Evolutionary conservation across 306 rosid species (phyloP).

Genomic region (Dicorynia guianensis): DNA sequence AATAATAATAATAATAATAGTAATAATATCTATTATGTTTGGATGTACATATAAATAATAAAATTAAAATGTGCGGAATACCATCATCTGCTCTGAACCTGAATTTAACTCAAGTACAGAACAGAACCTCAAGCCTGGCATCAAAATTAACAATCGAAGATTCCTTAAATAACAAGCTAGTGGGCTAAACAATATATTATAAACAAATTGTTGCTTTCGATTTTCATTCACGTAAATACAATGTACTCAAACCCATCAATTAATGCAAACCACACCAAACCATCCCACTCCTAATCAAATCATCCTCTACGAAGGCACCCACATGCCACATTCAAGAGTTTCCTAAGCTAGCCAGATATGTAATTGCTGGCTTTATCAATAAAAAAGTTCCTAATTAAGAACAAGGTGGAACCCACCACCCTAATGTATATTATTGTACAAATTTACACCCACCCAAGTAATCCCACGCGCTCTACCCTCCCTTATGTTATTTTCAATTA

Average conservation of each 20-base stretch:
- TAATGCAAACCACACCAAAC: not conserved
- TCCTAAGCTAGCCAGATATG: conserved; percentile 22
- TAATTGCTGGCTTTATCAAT: conserved; percentile 31
- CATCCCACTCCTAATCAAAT: not conserved
- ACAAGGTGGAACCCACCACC: conserved; percentile 34
- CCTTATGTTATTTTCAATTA: not conserved
- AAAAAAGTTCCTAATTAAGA: conserved; percentile 2
- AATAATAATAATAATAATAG: too few relatives aligned
- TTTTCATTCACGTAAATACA: too few relatives aligned
- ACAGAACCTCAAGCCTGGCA: too few relatives aligned
- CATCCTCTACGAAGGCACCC: not conserved
- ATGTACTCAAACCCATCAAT: not conserved
- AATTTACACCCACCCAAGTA: not conserved
- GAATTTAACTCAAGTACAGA: too few relatives aligned
- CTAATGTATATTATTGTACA: conserved; percentile 21
- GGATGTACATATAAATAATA: too few relatives aligned
- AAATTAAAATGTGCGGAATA: too few relatives aligned
- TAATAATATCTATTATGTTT: too few relatives aligned
- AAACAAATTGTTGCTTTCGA: too few relatives aligned
- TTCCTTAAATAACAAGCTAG: too few relatives aligned
- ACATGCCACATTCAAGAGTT: conserved; percentile 9
- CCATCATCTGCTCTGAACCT: too few relatives aligned
- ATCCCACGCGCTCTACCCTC: conserved; percentile 5
- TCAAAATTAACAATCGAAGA: too few relatives aligned
- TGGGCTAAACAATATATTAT: too few relatives aligned